phyloP scores from a whole-genome alignment of 1,284 basidiomycete species.

The Leucoagaricus sp. region DNA sequence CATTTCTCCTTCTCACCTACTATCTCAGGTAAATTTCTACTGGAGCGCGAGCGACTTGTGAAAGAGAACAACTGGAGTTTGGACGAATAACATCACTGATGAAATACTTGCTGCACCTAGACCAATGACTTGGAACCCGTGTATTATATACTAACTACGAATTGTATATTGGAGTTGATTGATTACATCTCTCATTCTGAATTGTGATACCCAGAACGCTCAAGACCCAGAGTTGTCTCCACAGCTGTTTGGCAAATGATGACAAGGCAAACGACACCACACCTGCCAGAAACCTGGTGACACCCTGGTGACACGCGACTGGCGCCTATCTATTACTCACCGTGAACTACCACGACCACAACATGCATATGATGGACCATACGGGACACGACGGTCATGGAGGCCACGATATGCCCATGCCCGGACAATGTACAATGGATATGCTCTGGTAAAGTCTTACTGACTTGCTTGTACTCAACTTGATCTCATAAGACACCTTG shows the following conservation, averaged over 20 bases:
- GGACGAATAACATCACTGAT: slow-evolving; percentile 34
- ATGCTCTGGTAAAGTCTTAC: slow-evolving; percentile 65
- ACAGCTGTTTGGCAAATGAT: not conserved
- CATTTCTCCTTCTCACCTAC: not conserved
- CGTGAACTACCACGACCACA: slow-evolving; percentile 25
- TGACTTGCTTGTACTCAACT: not conserved
- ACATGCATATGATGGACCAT: slow-evolving; percentile 26
- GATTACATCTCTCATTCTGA: no score
- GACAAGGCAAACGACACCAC: not conserved
- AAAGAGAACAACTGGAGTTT: slow-evolving; percentile 82
- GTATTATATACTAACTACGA: not conserved
- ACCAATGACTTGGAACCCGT: no score
- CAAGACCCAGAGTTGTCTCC: no score
- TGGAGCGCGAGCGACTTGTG: slow-evolving; percentile 77
- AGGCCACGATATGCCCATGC: slow-evolving; percentile 56
- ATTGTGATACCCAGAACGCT: no score
- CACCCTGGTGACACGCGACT: not conserved
- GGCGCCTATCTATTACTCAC: not conserved
- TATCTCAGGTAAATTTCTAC: slow-evolving; percentile 73
- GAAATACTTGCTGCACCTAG: not conserved
- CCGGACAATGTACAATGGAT: slow-evolving; percentile 55
- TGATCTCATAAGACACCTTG: not conserved
- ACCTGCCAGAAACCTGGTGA: not conserved
- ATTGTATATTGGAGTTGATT: no score
- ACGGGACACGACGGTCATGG: slow-evolving; percentile 48